These are phyloP conservation scores for Claviceps pazoutovae DNA, from an alignment of 2,329 filamentous ascomycete species.

Conservation along the genomic window DNA sequence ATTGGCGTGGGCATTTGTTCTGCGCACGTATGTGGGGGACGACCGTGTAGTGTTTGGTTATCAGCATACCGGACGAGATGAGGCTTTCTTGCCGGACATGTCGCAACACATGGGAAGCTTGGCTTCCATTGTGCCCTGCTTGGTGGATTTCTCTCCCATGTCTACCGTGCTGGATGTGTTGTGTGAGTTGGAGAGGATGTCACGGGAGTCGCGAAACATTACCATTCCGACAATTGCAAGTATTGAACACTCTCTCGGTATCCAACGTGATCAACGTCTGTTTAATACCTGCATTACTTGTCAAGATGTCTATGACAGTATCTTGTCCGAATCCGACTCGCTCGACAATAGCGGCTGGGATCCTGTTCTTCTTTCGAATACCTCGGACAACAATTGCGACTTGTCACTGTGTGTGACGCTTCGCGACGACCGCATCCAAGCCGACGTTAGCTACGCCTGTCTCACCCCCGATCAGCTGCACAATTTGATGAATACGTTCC, in stretches of 20 bases:
- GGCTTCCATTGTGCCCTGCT: constrained; percentile 24
- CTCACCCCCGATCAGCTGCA: constrained; percentile 28
- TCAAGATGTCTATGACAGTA: constrained; percentile 21
- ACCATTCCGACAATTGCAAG: constrained; percentile 32
- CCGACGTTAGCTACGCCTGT: constrained; percentile 30
- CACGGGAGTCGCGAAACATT: constrained; percentile 15
- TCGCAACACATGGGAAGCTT: constrained; percentile 32
- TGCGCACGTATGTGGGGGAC: constrained; percentile 39
- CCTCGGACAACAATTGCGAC: constrained; percentile 25
- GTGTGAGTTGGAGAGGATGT: constrained; percentile 17
- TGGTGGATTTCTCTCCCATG: constrained; percentile 17
- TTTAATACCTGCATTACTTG: constrained; percentile 40
- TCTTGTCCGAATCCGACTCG: constrained; percentile 8
- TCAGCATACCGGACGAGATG: constrained; percentile 30
- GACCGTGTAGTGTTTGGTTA: constrained; percentile 42
- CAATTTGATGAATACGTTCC: constrained; percentile 38
- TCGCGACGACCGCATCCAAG: constrained; percentile 24
- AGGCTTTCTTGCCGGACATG: constrained; percentile 27
- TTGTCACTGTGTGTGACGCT: constrained; percentile 32
- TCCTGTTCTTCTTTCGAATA: constrained; percentile 5
- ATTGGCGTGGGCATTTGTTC: constrained; percentile 45
- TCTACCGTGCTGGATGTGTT: constrained; percentile 21
- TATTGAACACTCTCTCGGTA: constrained; percentile 31
- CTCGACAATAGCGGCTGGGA: constrained; percentile 7
- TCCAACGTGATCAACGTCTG: constrained; percentile 27